Conservation (phyloP, 1,139 yeast genomes). For the Pichia sp. region DNA sequence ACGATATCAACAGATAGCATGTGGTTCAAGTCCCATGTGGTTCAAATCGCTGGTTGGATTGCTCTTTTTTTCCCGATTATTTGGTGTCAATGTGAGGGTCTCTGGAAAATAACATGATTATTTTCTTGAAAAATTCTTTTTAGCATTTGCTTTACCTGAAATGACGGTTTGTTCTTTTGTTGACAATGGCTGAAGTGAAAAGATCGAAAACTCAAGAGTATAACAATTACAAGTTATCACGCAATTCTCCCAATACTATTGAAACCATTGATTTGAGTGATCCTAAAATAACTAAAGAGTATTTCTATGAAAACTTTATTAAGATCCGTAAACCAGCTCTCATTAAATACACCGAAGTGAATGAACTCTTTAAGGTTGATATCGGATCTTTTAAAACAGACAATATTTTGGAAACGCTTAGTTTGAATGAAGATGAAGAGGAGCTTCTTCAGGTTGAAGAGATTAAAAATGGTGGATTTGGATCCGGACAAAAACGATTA, state of each 20-base stretch:
- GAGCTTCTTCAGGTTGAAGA: slow-evolving; percentile 47
- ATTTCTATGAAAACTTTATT: slow-evolving; percentile 12
- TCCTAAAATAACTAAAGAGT: slow-evolving; percentile 7
- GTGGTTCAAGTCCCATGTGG: too few species aligned
- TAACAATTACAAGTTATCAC: slow-evolving; percentile 5
- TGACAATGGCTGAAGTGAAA: slow-evolving; percentile 3
- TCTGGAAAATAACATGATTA: too few species aligned
- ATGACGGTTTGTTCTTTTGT: too few species aligned
- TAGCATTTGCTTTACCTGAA: too few species aligned
- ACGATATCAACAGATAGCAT: too few species aligned
- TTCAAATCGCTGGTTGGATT: too few species aligned
- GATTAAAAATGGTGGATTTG: slow-evolving; percentile 52
- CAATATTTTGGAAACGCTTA: slow-evolving; percentile 27
- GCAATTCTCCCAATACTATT: not conserved
- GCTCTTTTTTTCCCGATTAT: too few species aligned
- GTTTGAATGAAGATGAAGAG: slow-evolving; percentile 7
- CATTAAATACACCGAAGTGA: slow-evolving; percentile 2
- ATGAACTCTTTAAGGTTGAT: slow-evolving; percentile 11
- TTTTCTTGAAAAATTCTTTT: too few species aligned
- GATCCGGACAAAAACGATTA: slow-evolving; percentile 47
- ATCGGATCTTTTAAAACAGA: slow-evolving; percentile 29
- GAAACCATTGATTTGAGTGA: slow-evolving; percentile 9
- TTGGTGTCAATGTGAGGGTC: too few species aligned
- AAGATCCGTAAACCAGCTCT: slow-evolving; percentile 11
- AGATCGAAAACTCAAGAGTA: slow-evolving; percentile 3